Percentiles rank a stretch among this genome's conserved stretches.
These are phyloP conservation scores for Populus trichocarpa DNA, from an alignment of 441 rosid species.

Conservation along the genomic window DNA sequence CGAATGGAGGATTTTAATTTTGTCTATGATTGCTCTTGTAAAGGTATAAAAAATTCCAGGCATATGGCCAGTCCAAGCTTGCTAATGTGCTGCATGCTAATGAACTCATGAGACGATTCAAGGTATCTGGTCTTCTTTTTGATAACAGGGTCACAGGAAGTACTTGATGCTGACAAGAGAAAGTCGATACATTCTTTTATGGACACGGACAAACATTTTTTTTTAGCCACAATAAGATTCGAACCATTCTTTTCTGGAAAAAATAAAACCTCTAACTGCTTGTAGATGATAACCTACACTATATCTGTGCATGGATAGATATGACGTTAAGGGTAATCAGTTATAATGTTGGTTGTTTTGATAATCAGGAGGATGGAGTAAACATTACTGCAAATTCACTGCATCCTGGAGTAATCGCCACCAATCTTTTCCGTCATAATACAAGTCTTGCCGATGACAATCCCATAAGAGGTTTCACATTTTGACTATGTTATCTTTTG, in stretches of 20 bases:
- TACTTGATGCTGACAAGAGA: constrained; percentile 10
- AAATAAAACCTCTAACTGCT: not conserved
- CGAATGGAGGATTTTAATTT: not conserved
- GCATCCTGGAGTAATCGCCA: constrained; percentile 54
- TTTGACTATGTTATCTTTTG: not conserved
- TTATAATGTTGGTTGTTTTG: constrained; percentile 3
- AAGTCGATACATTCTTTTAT: not conserved
- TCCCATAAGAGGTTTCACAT: not conserved
- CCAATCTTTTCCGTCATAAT: constrained; percentile 52
- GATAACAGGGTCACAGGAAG: constrained; percentile 21
- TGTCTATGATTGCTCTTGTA: constrained; percentile 9
- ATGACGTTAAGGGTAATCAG: not conserved
- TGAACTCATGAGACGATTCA: constrained; percentile 29
- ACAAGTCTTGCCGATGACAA: constrained; percentile 33
- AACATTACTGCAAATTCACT: constrained; percentile 61
- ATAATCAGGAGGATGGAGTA: constrained; percentile 51
- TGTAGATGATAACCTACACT: not conserved
- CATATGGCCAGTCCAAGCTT: constrained; percentile 39
- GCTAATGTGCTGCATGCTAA: constrained; percentile 25
- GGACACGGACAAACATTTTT: not conserved
- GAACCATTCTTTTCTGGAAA: not conserved
- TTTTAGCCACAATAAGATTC: not conserved
- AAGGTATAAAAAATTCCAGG: constrained; percentile 41
- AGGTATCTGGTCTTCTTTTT: constrained; percentile 28
- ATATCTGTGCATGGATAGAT: too few relatives aligned